Conservation (phyloP, 116 monocot species). For the Iris pallida region DNA sequence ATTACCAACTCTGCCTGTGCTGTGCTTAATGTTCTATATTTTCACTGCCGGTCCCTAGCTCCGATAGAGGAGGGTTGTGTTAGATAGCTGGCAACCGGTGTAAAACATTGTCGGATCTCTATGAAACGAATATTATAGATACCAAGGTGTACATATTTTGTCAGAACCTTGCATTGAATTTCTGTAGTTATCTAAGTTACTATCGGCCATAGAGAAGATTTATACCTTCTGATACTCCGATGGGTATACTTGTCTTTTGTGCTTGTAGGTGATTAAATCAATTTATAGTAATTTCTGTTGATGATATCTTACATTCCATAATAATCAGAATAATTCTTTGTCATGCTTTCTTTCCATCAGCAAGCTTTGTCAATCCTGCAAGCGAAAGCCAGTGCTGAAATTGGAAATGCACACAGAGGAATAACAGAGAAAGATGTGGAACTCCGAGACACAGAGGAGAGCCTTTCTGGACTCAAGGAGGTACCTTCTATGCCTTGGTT, state of each 20-base stretch:
- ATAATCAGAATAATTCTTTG: not conserved
- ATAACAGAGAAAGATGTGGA: conserved; percentile 45
- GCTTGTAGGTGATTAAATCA: not conserved
- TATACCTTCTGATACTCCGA: not conserved
- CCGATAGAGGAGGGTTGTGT: too few species aligned
- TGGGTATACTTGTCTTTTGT: not conserved
- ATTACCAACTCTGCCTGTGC: too few species aligned
- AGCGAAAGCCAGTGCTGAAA: conserved; percentile 37
- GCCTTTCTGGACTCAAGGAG: conserved; percentile 62
- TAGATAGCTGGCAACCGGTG: too few species aligned
- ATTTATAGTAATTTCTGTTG: not conserved
- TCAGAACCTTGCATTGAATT: too few species aligned
- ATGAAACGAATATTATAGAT: too few species aligned
- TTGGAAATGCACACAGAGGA: conserved; percentile 31
- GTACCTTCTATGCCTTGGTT: conserved; percentile 15
- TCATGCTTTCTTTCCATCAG: conserved; percentile 24
- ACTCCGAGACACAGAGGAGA: conserved; percentile 43
- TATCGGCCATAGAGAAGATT: not conserved
- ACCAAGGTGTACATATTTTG: too few species aligned
- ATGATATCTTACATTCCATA: not conserved
- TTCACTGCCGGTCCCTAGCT: too few species aligned
- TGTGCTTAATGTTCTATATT: too few species aligned
- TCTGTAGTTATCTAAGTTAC: too few species aligned
- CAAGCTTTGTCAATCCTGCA: conserved; percentile 41
- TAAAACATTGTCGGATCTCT: too few species aligned